Evolutionary conservation across 176 grass and related monocot genomes (phyloP), one percentile per base, ranked within the genome.

Genomic region (Chrysopogon serrulatus): DNA sequence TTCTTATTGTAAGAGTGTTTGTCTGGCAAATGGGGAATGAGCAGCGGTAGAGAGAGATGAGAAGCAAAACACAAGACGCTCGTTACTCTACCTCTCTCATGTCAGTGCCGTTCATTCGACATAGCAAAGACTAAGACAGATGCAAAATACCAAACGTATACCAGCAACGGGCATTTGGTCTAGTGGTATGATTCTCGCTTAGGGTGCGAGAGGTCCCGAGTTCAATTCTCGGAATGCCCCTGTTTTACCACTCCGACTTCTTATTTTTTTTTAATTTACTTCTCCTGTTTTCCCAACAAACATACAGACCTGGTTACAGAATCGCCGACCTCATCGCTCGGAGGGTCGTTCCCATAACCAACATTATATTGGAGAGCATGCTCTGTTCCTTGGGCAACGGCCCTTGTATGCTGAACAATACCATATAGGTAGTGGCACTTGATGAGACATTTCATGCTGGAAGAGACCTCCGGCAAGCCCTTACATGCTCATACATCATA

Each of bases 181-280:
- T 98, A 95, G 91, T 93, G 90, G 95, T 89, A 97, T 97, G 90
- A 98, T 95, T 95, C 91, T 98, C 87, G 82, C 95, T 95, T 98
- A 95, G 90, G 91, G 91, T 95, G 93, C 91, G 79, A 95, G 92
- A 97, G 92, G 91, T 94, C 93, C 93, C 85, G 93, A 98, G 87
- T 98, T 95, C 92, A 95, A 93, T 94, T 98, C 89, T 92, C 91
- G 87, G 87, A 95, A 92, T 98, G 91, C 93, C 87, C 87, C 91
- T n/a, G n/a, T n/a, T n/a, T n/a, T n/a, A n/a, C n/a, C n/a, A n/a
- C n/a, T n/a, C n/a, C n/a, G n/a, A n/a, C n/a, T n/a, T n/a, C n/a
- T n/a, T n/a, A n/a, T n/a, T n/a, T n/a, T n/a, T n/a, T n/a, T n/a
- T n/a, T n/a, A n/a, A n/a, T n/a, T n/a, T n/a, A n/a, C n/a, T n/a